phyloP scores from a whole-genome alignment of 495 filamentous ascomycete species.

The Xylaria nigripes region DNA sequence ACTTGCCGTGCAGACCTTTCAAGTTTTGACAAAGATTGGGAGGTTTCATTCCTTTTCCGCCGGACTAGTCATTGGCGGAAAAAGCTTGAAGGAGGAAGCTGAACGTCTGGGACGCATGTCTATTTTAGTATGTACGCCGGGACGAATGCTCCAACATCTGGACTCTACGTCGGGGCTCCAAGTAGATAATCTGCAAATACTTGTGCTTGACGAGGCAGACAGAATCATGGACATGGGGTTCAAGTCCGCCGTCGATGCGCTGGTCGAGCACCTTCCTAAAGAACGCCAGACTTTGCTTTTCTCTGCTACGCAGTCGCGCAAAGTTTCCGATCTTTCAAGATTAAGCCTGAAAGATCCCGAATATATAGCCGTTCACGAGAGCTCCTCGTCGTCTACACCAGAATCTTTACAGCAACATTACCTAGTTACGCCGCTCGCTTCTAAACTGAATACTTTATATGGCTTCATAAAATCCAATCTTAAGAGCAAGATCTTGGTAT shows the following conservation, averaged over 20 bases:
- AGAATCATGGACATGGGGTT: conserved; percentile 98
- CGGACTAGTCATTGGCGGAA: conserved; percentile 91
- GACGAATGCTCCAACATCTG: conserved; percentile 90
- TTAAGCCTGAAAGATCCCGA: conserved; percentile 84
- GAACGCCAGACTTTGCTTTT: conserved; percentile 88
- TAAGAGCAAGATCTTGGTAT: conserved; percentile 88
- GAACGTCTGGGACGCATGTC: conserved; percentile 89
- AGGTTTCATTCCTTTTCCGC: conserved; percentile 86
- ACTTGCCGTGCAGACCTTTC: conserved; percentile 94
- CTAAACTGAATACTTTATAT: conserved; percentile 88
- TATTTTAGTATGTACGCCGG: conserved; percentile 93
- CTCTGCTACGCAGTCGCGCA: conserved; percentile 92
- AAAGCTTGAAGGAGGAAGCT: conserved; percentile 78
- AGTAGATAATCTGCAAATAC: conserved; percentile 79
- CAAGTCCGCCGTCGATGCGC: conserved; percentile 81
- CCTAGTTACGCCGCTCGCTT: conserved; percentile 67
- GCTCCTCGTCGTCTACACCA: conserved; percentile 73
- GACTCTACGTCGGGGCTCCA: conserved; percentile 90
- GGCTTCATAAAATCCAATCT: conserved; percentile 84
- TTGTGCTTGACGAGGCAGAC: conserved; percentile 95
- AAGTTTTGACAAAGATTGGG: conserved; percentile 85
- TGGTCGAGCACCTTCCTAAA: conserved; percentile 83
- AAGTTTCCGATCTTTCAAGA: conserved; percentile 83
- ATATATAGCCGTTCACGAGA: conserved; percentile 89
- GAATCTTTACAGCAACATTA: conserved; percentile 83